Evolutionary conservation across 2,329 filamentous ascomycete species (phyloP).

Genomic region (Fusarium sp.): DNA sequence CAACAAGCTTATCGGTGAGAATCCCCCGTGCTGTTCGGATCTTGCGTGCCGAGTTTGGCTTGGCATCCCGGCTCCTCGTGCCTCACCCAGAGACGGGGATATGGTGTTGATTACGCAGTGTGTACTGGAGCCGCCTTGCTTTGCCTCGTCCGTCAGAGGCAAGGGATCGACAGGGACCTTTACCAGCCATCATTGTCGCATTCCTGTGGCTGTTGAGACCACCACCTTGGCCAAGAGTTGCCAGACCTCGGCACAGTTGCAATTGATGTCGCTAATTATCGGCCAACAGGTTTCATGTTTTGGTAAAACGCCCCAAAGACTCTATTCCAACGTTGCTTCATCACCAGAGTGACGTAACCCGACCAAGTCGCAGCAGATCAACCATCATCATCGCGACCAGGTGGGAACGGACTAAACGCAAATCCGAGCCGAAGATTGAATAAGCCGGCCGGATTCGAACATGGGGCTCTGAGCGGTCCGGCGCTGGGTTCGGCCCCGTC

Average conservation of each 20-base stretch:
- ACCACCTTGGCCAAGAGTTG: neutral
- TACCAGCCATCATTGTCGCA: neutral
- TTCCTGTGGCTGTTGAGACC: neutral
- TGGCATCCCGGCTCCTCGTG: constrained; percentile 11
- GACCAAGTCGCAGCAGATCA: neutral
- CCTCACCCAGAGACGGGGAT: neutral
- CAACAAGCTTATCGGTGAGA: constrained; percentile 31
- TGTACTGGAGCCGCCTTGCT: neutral
- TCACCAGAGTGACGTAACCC: constrained; percentile 1
- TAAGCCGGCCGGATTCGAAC: neutral
- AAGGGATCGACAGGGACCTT: constrained; percentile 10
- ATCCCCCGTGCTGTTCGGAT: constrained; percentile 22
- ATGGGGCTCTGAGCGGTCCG: neutral
- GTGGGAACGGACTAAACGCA: neutral
- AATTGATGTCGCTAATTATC: neutral
- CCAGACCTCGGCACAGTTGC: neutral
- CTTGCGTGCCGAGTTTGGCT: constrained; percentile 21
- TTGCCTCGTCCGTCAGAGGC: neutral
- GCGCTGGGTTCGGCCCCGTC: neutral
- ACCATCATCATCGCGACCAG: neutral
- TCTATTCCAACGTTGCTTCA: neutral
- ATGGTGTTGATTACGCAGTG: neutral
- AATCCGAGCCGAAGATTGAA: constrained; percentile 1
- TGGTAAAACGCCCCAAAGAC: neutral
- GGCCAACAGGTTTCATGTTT: neutral